Percentiles rank a stretch among this genome's conserved stretches.
These are phyloP conservation scores for Reutealis trisperma DNA, from an alignment of 345 rosid species.

Conservation along the genomic window DNA sequence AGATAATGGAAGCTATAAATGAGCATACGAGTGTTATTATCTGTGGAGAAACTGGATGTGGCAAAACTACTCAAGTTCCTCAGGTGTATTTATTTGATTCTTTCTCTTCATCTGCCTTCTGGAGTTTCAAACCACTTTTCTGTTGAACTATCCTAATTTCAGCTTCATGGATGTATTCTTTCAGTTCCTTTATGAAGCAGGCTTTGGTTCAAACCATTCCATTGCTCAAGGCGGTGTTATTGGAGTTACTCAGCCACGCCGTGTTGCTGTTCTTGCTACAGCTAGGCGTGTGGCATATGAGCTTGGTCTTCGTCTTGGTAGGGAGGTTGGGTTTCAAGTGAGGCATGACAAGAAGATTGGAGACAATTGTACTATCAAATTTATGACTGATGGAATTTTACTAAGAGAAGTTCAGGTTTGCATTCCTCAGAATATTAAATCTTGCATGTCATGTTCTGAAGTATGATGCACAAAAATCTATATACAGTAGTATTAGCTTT, in stretches of 20 bases:
- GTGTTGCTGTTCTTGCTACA: slow-evolving; percentile 95
- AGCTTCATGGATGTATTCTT: slow-evolving; percentile 18
- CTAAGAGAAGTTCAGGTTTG: slow-evolving; percentile 88
- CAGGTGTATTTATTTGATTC: slow-evolving; percentile 55
- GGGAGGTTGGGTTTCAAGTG: slow-evolving; percentile 94
- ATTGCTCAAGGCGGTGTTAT: slow-evolving; percentile 61
- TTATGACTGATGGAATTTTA: slow-evolving; percentile 97
- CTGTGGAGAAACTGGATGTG: slow-evolving; percentile 95
- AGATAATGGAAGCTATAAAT: slow-evolving; percentile 92
- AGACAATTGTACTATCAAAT: slow-evolving; percentile 68
- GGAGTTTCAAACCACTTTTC: not conserved
- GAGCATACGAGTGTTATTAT: slow-evolving; percentile 59
- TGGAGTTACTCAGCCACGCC: slow-evolving; percentile 96
- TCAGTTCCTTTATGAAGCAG: slow-evolving; percentile 94
- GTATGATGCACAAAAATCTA: not conserved
- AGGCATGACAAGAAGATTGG: slow-evolving; percentile 92
- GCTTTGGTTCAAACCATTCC: slow-evolving; percentile 65
- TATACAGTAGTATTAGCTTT: not conserved
- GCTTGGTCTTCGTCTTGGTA: slow-evolving; percentile 80
- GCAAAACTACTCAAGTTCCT: slow-evolving; percentile 97
- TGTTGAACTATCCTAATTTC: slow-evolving; percentile 15
- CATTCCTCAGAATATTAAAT: slow-evolving; percentile 6
- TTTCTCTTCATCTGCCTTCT: slow-evolving; percentile 5
- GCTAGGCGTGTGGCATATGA: slow-evolving; percentile 92
- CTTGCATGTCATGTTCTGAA: slow-evolving; percentile 1